Conservation (phyloP, 352 stramenopile genomes). For the Pelagophyceae sp. region DNA sequence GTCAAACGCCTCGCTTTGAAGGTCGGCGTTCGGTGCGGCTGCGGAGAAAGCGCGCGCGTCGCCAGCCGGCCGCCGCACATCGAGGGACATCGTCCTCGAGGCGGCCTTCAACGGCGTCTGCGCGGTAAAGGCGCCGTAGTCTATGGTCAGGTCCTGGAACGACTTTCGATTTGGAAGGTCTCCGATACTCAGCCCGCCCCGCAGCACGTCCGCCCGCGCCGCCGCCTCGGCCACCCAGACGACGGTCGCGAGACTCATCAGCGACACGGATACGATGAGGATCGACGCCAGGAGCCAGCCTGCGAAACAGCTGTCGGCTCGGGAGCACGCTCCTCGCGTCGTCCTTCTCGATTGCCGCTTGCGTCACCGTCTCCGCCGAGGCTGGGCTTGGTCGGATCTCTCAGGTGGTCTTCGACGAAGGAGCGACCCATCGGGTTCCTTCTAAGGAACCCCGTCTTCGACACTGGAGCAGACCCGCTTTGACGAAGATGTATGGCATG, state of each 20-base stretch:
- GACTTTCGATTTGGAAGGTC: neutral
- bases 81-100: neutral
- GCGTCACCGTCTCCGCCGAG: too few relatives aligned
- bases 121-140: neutral
- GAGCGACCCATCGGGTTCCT: too few relatives aligned
- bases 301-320: too few relatives aligned
- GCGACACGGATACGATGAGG: conserved; percentile 62
- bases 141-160: neutral
- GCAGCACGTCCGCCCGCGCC: conserved; percentile 46
- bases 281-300: conserved; percentile 61
- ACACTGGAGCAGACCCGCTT: conserved; percentile 36
- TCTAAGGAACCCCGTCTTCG: too few relatives aligned
- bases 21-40: neutral
- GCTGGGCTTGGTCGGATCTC: too few relatives aligned
- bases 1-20: neutral
- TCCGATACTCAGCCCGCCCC: neutral
- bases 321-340: too few relatives aligned
- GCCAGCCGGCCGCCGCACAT: neutral
- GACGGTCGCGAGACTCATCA: conserved; percentile 72
- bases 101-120: neutral
- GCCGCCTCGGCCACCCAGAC: conserved; percentile 72
- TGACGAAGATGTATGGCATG: conserved; percentile 72
- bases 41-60: neutral
- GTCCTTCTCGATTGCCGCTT: too few relatives aligned
- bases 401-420: too few relatives aligned